These are phyloP conservation scores for Cardamine occulta DNA, from an alignment of 345 rosid species.

Conservation along the genomic window DNA sequence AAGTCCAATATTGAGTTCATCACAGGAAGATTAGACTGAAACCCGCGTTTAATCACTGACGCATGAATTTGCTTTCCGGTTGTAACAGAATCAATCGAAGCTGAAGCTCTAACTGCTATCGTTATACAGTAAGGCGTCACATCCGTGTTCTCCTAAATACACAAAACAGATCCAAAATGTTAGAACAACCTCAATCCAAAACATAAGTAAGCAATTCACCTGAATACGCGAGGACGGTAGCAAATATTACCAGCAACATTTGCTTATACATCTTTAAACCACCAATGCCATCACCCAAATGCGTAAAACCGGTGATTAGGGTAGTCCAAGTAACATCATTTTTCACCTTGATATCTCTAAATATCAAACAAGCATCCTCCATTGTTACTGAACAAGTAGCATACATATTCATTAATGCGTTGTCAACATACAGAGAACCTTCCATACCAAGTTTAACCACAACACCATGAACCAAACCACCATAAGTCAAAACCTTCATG, in stretches of 20 bases:
- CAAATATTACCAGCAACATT: conserved; percentile 64
- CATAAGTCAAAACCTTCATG: conserved; percentile 56
- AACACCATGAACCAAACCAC: conserved; percentile 67
- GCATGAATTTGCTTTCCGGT: conserved; percentile 76
- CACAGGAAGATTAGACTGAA: conserved; percentile 72
- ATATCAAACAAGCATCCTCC: conserved; percentile 65
- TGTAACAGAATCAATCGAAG: conserved; percentile 58
- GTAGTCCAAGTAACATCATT: conserved; percentile 85
- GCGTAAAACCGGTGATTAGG: conserved; percentile 80
- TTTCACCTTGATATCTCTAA: conserved; percentile 55
- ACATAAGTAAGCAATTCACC: conserved; percentile 5
- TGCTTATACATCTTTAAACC: conserved; percentile 66
- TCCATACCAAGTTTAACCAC: conserved; percentile 64
- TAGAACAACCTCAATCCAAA: neutral
- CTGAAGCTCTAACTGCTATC: conserved; percentile 83
- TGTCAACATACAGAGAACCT: conserved; percentile 67
- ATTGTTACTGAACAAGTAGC: conserved; percentile 63
- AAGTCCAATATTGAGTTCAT: conserved; percentile 86
- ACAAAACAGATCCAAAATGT: conserved; percentile 25
- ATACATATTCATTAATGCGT: conserved; percentile 75
- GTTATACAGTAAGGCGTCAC: conserved; percentile 71
- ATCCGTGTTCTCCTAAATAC: conserved; percentile 63
- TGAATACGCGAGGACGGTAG: no score
- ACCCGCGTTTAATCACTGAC: conserved; percentile 58
- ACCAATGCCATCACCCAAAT: conserved; percentile 63